Evolutionary conservation across 768 basidiomycete genomes (phyloP), one percentile per base, ranked within the genome.

Genomic region (Kwoniella dejecticola): DNA sequence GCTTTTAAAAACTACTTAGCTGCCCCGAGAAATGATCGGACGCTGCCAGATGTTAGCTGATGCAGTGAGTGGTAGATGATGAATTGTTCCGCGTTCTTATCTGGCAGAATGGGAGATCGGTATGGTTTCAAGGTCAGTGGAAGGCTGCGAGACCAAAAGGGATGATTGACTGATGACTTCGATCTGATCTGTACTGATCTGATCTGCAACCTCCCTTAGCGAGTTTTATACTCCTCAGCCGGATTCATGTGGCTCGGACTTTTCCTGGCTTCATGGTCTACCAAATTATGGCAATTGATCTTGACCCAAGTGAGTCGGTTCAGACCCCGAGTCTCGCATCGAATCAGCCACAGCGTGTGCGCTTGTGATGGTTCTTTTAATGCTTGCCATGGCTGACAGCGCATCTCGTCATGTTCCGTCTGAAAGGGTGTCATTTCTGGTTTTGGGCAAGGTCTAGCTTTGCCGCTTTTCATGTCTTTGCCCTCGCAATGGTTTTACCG

Each of bases 401-500:
- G 4, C 23, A 40, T 13, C 27, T 13, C 47, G 12, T 49, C 6
- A 13, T 49, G 4, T 31, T 46, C 10, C n/a, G 23, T 24, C 6
- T 24, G 8, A 8, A 31, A 69, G 67, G 70, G 70, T 23, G 49
- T 67, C 4, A 41, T 72, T 7, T 23, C 58, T 17, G 70, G 70
- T 7, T 64, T 72, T 17, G 67, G 67, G 13, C 46, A 53, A 29
- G 70, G 70, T 23, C 50, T 67, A 44, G 56, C 68, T 0, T 21
- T 72, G 42, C 70, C 70, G 6, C 52, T 72, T 41, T 77, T 75
- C 70, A 73, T 77, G 71, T 69, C 69, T 0, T 53, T 75, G 1
- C 76, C 76, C 4, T 64, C 65, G 2, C 76, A 77, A 13, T 77
- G 72, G 72, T 77, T 77, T 62, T 67, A 64, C 45, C 65, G 60